A percentile compares a stretch with the other conserved stretches of the same genome.
Evolutionary conservation across 805 yeast genomes (phyloP).

Genomic region (Yarrowia yakushimensis): DNA sequence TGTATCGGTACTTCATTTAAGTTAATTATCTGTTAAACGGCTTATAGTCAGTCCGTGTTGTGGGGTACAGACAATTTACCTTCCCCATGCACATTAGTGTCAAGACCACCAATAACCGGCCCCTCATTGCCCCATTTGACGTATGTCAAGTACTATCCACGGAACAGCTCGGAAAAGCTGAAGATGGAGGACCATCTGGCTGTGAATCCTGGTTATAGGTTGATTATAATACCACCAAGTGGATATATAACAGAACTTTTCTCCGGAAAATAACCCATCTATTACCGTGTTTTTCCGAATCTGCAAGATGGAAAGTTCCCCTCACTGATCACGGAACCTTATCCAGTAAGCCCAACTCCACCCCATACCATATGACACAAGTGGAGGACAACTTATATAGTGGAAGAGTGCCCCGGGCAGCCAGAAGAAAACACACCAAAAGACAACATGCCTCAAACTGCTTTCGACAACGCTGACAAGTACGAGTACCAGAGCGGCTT

Average conservation of each 20-base stretch:
- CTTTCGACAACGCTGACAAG: conserved; percentile 29
- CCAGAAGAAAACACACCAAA: neutral
- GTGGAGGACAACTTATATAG: neutral
- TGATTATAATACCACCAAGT: no score
- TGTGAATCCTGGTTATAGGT: no score
- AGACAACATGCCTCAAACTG: conserved; percentile 25
- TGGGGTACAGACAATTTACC: neutral
- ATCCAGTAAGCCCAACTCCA: neutral
- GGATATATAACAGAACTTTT: no score
- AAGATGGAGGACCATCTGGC: no score
- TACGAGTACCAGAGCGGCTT: conserved; percentile 32
- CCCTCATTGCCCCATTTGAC: no score
- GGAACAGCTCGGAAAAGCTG: no score
- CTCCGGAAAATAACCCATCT: neutral
- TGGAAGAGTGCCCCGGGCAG: neutral
- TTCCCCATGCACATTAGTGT: conserved; percentile 29
- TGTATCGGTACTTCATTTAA: no score
- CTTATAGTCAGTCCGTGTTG: neutral
- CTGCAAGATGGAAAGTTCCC: neutral
- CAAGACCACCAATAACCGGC: conserved; percentile 9
- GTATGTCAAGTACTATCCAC: no score
- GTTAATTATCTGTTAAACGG: conserved; percentile 2
- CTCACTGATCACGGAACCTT: neutral
- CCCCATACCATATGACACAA: neutral
- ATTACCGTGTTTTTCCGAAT: conserved; percentile 17